phyloP scores from a whole-genome alignment of 2,329 filamentous ascomycete species.

The Coniochaeta sp. region DNA sequence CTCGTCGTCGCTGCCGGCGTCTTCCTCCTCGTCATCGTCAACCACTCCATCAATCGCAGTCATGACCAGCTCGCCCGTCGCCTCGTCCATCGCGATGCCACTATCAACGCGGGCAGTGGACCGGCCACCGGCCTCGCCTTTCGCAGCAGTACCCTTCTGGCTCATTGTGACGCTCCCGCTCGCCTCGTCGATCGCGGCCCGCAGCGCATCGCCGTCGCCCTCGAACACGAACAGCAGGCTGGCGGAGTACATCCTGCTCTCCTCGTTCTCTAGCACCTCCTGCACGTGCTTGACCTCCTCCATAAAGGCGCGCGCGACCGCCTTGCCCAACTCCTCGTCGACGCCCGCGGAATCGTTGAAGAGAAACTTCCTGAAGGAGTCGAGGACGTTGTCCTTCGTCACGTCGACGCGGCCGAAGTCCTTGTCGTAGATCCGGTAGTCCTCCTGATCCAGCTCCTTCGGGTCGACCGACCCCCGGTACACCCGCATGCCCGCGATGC shows the following conservation, averaged over 20 bases:
- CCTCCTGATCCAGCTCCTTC: slow-evolving; percentile 43
- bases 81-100: slow-evolving; percentile 43
- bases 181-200: slow-evolving; percentile 46
- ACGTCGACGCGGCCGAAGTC: slow-evolving; percentile 51
- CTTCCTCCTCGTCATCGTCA: slow-evolving; percentile 29
- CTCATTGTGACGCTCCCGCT: slow-evolving; percentile 41
- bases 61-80: slow-evolving; percentile 27
- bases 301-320: slow-evolving; percentile 47
- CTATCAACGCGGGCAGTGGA: slow-evolving; percentile 45
- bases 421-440: slow-evolving; percentile 56
- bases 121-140: slow-evolving; percentile 20
- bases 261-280: slow-evolving; percentile 44
- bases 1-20: slow-evolving; percentile 48
- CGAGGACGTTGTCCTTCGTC: slow-evolving; percentile 44
- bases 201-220: slow-evolving; percentile 50
- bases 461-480: slow-evolving; percentile 49
- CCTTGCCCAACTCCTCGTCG: slow-evolving; percentile 48
- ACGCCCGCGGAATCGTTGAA: slow-evolving; percentile 53
- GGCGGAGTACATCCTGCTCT: slow-evolving; percentile 58
- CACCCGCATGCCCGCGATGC: slow-evolving; percentile 59
- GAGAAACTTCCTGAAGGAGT: slow-evolving; percentile 49
- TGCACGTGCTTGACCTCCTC: slow-evolving; percentile 46
- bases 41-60: slow-evolving; percentile 7
- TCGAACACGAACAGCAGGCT: slow-evolving; percentile 59
- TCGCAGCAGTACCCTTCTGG: slow-evolving; percentile 37